These are phyloP conservation scores for Capsicum rhomboideum DNA, from an alignment of 257 asterid genomes.

Conservation along the genomic window DNA sequence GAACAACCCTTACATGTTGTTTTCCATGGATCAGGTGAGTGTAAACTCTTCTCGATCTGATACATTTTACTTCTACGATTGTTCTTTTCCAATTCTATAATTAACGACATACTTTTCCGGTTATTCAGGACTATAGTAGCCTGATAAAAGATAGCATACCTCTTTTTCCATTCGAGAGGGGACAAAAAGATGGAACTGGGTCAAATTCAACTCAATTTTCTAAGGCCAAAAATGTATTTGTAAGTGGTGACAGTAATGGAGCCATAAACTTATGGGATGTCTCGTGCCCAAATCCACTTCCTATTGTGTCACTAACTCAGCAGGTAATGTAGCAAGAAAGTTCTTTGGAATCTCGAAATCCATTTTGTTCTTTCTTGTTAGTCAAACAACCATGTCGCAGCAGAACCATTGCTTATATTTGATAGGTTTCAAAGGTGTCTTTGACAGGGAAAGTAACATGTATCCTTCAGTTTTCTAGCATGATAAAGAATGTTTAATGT, in stretches of 20 bases:
- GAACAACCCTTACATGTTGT: constrained; percentile 40
- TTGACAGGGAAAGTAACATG: neutral
- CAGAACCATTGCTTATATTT: neutral
- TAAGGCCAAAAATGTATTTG: constrained; percentile 55
- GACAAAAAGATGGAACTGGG: constrained; percentile 50
- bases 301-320: constrained; percentile 56
- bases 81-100: neutral
- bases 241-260: constrained; percentile 83
- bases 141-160: constrained; percentile 44
- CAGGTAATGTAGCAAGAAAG: constrained; percentile 40
- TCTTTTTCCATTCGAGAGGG: constrained; percentile 56
- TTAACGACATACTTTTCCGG: neutral
- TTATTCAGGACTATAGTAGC: constrained; percentile 46
- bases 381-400: neutral
- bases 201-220: constrained; percentile 47
- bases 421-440: neutral
- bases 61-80: neutral
- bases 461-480: neutral
- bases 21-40: constrained; percentile 49
- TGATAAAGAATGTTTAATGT: neutral
- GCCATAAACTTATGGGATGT: constrained; percentile 86
- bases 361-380: neutral
- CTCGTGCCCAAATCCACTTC: constrained; percentile 69
- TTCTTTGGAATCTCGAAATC: neutral
- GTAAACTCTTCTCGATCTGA: neutral